Base-by-base conservation (phyloP, 208 protist species). In the Strigomonas galati region DNA sequence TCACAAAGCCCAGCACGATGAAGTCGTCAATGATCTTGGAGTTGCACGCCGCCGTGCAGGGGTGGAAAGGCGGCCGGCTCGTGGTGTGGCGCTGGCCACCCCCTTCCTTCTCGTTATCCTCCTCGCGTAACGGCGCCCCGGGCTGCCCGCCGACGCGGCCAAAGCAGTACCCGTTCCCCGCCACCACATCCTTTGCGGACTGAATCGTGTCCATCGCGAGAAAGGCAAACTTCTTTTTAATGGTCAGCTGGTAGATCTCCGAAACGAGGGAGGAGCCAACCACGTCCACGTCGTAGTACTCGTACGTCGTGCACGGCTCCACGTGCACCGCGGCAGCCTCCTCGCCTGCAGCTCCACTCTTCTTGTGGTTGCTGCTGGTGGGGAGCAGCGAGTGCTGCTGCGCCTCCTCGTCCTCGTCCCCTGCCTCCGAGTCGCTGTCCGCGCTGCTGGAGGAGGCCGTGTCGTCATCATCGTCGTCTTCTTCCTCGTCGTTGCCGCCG, bases 11-110 rank as follows among this genome's bases (percentile, higher is more conserved):
- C 43, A 95, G 49, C 37, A 88, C 79, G 63, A 95, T 89, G 64
- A 95, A 79, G 67, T 95, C 89, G 46, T 95, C 86, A 26, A 95
- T 80, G 23, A 95, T 75, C 63, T 92, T 92, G 40, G 79, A 79
- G 60, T 93, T 95, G 66, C 76, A 75, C 21, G 65, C 58, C 23
- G 79, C 67, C n/a, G 72, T 77, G 69, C 82, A 92, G 1, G 89
- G 85, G 61, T 80, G 73, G 58, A 90, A 92, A 48, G 52, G 4
- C 17, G 30, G 27, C 15, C 54, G 1, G 53, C 2, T 24, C 2
- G 10, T 21, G 26, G 27, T 54, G 24, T 9, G 43, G 24, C 14
- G 14, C 14, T 15, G 48, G 53, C 21, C 24, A 4, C 21, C 26
- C 43, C 5, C 28, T 53, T 51, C 5, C 46, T 10, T 24, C 44